A percentile compares a stretch with the other conserved stretches of the same genome.
These are phyloP conservation scores for Penicillium fuscoglaucum DNA, from an alignment of 2,329 filamentous ascomycete genomes.

Conservation along the genomic window DNA sequence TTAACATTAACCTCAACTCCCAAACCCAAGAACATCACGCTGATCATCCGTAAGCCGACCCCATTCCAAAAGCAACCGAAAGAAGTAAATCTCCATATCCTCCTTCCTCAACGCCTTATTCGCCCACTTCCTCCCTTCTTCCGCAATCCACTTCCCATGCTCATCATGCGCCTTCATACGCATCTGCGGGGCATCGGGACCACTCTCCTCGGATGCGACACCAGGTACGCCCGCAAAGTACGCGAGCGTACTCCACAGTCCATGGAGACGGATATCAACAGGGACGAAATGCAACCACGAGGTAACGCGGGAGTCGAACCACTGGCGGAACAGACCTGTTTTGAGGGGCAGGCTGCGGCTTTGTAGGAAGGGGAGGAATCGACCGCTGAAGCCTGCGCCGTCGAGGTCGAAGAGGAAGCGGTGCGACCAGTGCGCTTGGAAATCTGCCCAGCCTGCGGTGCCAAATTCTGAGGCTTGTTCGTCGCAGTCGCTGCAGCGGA, in stretches of 20 bases:
- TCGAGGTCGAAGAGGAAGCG: conserved; percentile 73
- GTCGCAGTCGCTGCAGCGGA: conserved; percentile 59
- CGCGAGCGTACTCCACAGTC: conserved; percentile 69
- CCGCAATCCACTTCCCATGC: conserved; percentile 66
- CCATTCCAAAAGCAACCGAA: conserved; percentile 76
- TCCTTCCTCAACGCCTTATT: conserved; percentile 62
- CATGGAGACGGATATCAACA: conserved; percentile 70
- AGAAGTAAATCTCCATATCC: conserved; percentile 81
- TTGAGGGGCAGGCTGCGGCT: conserved; percentile 70
- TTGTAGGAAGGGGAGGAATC: conserved; percentile 64
- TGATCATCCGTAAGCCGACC: conserved; percentile 66
- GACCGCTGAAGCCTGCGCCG: conserved; percentile 64
- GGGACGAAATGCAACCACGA: conserved; percentile 83
- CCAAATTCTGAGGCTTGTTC: conserved; percentile 56
- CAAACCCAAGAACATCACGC: conserved; percentile 51
- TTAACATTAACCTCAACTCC: conserved; percentile 7
- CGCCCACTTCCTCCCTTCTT: conserved; percentile 66
- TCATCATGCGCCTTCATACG: conserved; percentile 51
- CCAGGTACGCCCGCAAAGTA: conserved; percentile 65
- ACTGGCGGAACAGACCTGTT: conserved; percentile 70
- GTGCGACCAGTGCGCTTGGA: conserved; percentile 62
- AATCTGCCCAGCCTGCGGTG: conserved; percentile 47
- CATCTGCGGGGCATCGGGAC: conserved; percentile 49
- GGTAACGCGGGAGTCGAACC: conserved; percentile 72
- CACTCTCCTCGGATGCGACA: conserved; percentile 13